Evolutionary conservation across 1,284 basidiomycete genomes (phyloP).

Genomic region (Moesziomyces aphidis): DNA sequence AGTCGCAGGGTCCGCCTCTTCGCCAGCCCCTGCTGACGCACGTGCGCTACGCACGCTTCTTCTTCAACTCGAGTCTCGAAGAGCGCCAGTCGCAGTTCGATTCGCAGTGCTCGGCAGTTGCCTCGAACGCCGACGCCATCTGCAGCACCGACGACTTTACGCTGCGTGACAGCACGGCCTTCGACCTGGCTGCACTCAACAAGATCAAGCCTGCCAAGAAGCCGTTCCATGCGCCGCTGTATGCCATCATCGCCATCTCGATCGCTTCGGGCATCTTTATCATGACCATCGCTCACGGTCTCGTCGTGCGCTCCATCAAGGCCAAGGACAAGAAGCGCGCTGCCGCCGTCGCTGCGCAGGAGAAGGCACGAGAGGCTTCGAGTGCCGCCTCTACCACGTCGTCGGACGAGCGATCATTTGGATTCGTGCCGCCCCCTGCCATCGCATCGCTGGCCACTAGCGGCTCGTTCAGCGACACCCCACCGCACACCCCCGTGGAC

Average conservation of each 20-base stretch:
- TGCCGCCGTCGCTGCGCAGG: constrained; percentile 32
- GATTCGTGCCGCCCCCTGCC: constrained; percentile 7
- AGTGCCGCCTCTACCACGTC: constrained; percentile 2
- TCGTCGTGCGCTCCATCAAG: constrained; percentile 47
- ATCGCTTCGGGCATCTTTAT: constrained; percentile 48
- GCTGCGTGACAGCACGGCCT: constrained; percentile 53
- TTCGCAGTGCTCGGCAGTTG: constrained; percentile 37
- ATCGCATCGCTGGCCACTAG: constrained; percentile 13
- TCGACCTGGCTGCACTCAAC: constrained; percentile 31
- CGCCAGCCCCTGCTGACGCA: constrained; percentile 39
- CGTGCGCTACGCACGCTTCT: constrained; percentile 58
- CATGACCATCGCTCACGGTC: constrained; percentile 53
- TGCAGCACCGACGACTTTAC: constrained; percentile 60
- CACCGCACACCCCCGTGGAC: constrained; percentile 24
- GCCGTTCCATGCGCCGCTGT: constrained; percentile 34
- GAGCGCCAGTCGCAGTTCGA: constrained; percentile 49
- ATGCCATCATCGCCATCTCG: constrained; percentile 40
- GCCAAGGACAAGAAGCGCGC: constrained; percentile 41
- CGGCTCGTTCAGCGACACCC: constrained; percentile 1
- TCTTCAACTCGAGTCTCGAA: constrained; percentile 62
- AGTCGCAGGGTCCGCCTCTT: constrained; percentile 52
- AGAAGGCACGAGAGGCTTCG: constrained; percentile 13
- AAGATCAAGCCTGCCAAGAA: constrained; percentile 22
- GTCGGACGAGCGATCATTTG: not conserved
- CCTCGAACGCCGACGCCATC: constrained; percentile 23